phyloP scores from a whole-genome alignment of 2,329 filamentous ascomycete genomes.

The Metarhizium anisopliae region DNA sequence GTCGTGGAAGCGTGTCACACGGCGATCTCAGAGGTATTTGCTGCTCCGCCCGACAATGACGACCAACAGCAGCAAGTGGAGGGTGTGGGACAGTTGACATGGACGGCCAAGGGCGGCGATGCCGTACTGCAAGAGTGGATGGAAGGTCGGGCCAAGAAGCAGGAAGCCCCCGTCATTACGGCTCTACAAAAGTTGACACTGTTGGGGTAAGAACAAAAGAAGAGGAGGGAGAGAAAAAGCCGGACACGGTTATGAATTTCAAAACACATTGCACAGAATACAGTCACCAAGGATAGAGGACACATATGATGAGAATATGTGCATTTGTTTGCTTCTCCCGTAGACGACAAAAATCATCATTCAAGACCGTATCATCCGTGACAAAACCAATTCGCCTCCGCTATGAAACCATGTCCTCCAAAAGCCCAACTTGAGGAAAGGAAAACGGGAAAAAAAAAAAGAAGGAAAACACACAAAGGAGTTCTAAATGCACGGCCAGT shows the following conservation, averaged over 20 bases:
- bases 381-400: conserved; percentile 19
- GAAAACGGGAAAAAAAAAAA: neutral
- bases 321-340: neutral
- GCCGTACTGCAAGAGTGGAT: conserved; percentile 44
- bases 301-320: neutral
- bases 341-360: neutral
- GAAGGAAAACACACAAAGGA: neutral
- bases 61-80: conserved; percentile 12
- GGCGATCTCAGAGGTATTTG: conserved; percentile 65
- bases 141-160: conserved; percentile 33
- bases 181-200: conserved; percentile 41
- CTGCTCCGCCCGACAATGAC: conserved; percentile 8
- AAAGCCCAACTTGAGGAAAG: neutral
- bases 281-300: neutral
- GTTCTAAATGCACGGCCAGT: neutral
- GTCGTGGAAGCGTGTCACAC: conserved; percentile 61
- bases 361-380: conserved; percentile 7
- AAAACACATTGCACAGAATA: too few species aligned
- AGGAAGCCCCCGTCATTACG: conserved; percentile 40
- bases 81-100: conserved; percentile 10
- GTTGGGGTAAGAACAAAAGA: conserved; percentile 27
- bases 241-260: neutral
- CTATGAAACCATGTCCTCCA: conserved; percentile 17
- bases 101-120: conserved; percentile 37
- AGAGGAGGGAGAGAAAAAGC: too few species aligned